Conservation (phyloP, 176 grass and related monocot species). For the Oryza glumipatula region DNA sequence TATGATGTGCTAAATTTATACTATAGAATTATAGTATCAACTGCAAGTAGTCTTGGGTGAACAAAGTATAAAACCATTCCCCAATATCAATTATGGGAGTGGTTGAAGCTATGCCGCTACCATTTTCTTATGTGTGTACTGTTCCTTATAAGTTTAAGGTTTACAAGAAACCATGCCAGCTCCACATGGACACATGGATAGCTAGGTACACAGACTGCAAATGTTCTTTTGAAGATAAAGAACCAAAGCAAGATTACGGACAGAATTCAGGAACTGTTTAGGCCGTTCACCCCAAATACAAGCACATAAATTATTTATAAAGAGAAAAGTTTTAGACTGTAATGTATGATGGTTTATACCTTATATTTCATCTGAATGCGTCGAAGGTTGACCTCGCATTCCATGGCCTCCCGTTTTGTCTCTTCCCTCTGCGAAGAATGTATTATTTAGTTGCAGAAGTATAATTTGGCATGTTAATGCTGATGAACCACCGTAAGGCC, state of each 20-base stretch:
- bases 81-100: neutral
- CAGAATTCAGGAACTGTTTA: neutral
- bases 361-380: constrained; percentile 91
- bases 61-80: constrained; percentile 21
- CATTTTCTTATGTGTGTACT: neutral
- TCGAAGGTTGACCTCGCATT: constrained; percentile 85
- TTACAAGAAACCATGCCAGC: neutral
- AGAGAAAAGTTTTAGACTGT: constrained; percentile 13
- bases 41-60: neutral
- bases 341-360: constrained; percentile 43
- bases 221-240: neutral
- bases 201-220: neutral
- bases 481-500: constrained; percentile 20
- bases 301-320: neutral
- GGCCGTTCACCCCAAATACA: neutral
- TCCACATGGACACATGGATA: neutral
- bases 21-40: constrained; percentile 13
- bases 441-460: constrained; percentile 23
- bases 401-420: constrained; percentile 80
- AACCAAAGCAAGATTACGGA: neutral
- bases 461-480: constrained; percentile 13
- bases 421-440: constrained; percentile 81
- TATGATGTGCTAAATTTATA: constrained; percentile 10
- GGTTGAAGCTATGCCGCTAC: neutral
- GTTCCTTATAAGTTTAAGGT: neutral